Percentiles rank a stretch among this genome's conserved stretches.
Evolutionary conservation across 176 grass and related monocot species (phyloP).

Genomic region (Saccharum officinarum): DNA sequence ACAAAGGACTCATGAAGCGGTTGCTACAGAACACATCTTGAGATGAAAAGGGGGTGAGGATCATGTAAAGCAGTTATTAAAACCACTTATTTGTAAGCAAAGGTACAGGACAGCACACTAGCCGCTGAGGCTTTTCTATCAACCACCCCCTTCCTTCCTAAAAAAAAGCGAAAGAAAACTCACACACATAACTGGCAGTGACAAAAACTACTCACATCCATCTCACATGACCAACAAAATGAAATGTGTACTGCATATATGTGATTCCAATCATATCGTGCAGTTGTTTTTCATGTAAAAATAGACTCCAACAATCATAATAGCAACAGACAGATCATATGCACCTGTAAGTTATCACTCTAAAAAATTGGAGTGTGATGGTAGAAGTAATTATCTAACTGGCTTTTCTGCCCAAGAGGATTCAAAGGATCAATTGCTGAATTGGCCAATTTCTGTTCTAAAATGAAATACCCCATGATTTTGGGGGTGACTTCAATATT

Average conservation of each 20-base stretch:
- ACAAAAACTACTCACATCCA: neutral
- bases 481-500: no score
- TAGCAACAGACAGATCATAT: neutral
- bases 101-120: neutral
- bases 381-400: neutral
- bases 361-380: neutral
- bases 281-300: neutral
- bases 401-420: neutral
- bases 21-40: neutral
- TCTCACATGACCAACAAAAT: neutral
- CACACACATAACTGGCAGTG: neutral
- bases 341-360: neutral
- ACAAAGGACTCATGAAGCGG: neutral
- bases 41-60: neutral
- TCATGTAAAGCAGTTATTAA: neutral
- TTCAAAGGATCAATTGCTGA: no score
- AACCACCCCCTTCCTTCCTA: neutral
- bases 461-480: no score
- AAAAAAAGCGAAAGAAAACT: neutral
- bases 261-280: neutral
- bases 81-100: neutral
- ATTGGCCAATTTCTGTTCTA: no score
- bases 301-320: neutral
- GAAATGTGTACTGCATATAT: neutral
- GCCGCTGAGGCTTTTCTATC: neutral